Percentiles rank a stretch among this genome's conserved stretches.
Evolutionary conservation across 129 eudicot genomes (phyloP).

Genomic region (Lactuca sativa): DNA sequence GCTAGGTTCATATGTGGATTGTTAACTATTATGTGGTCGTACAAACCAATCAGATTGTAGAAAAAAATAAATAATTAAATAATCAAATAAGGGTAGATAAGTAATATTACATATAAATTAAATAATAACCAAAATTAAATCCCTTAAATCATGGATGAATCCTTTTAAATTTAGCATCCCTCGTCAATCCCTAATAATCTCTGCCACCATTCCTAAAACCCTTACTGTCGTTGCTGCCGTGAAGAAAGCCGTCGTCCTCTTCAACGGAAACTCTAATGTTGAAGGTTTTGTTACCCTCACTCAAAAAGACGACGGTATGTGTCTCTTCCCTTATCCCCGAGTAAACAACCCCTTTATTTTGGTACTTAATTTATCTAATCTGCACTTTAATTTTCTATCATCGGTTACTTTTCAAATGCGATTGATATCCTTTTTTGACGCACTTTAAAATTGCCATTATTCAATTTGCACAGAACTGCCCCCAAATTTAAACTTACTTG

Average conservation of each 20-base stretch:
- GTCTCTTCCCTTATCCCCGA: neutral
- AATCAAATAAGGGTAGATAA: too few relatives aligned
- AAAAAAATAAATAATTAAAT: too few relatives aligned
- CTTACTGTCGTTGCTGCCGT: constrained; percentile 76
- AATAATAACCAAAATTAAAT: too few relatives aligned
- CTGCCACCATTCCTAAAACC: constrained; percentile 47
- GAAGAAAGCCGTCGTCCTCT: constrained; percentile 88
- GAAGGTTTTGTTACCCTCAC: constrained; percentile 91
- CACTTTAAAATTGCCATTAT: too few relatives aligned
- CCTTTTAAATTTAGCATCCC: constrained; percentile 21
- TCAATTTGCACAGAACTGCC: too few relatives aligned
- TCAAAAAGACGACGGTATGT: constrained; percentile 72
- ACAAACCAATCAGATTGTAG: too few relatives aligned
- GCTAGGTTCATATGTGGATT: too few relatives aligned
- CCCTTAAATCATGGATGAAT: too few relatives aligned
- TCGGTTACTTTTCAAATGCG: neutral
- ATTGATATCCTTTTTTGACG: neutral
- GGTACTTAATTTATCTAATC: neutral
- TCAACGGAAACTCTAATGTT: constrained; percentile 76
- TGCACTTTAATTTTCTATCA: neutral
- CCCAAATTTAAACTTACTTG: neutral
- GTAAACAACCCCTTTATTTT: neutral
- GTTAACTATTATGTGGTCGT: too few relatives aligned
- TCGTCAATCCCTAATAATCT: constrained; percentile 43
- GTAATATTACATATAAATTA: too few relatives aligned